Percentiles rank a stretch among this genome's conserved stretches.
Evolutionary conservation across 2,329 filamentous ascomycete species (phyloP).

Genomic region (Stagonosporopsis rhizophila): DNA sequence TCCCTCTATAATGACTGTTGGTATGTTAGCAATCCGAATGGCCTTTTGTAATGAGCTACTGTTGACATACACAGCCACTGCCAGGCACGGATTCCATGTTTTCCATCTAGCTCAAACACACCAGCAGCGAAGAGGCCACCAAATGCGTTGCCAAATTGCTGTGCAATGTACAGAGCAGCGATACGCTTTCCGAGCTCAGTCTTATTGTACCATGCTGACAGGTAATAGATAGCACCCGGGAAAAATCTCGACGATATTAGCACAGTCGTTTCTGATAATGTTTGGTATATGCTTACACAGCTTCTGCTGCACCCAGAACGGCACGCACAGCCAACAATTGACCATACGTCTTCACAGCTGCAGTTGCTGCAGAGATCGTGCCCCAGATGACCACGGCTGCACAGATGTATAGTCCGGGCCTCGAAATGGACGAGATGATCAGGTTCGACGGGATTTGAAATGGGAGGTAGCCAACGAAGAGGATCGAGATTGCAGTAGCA

Average conservation of each 20-base stretch:
- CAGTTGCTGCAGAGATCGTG: slow-evolving; percentile 27
- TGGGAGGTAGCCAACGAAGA: slow-evolving; percentile 54
- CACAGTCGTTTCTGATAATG: not conserved
- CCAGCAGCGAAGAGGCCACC: slow-evolving; percentile 51
- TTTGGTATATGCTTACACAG: slow-evolving; percentile 9
- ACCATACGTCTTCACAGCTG: slow-evolving; percentile 24
- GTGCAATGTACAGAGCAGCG: slow-evolving; percentile 46
- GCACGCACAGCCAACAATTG: slow-evolving; percentile 32
- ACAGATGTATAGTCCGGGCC: slow-evolving; percentile 31
- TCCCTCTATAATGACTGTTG: slow-evolving; percentile 22
- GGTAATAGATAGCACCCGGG: slow-evolving; percentile 66
- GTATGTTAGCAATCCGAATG: not conserved
- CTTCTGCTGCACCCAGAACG: slow-evolving; percentile 36
- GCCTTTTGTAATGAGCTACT: not conserved
- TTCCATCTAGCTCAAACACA: slow-evolving; percentile 38
- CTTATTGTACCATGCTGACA: slow-evolving; percentile 70
- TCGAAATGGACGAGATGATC: slow-evolving; percentile 26
- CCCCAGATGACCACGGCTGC: slow-evolving; percentile 29
- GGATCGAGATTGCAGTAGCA: slow-evolving; percentile 58
- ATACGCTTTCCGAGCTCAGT: slow-evolving; percentile 49
- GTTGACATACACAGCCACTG: slow-evolving; percentile 26
- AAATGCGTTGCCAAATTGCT: slow-evolving; percentile 48
- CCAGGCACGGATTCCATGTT: slow-evolving; percentile 40
- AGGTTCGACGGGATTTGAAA: slow-evolving; percentile 32
- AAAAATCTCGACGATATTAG: slow-evolving; percentile 54